Evolutionary conservation across 2,329 filamentous ascomycete species (phyloP), one percentile per base, ranked within the genome.

Genomic region (Neobulgaria alba): DNA sequence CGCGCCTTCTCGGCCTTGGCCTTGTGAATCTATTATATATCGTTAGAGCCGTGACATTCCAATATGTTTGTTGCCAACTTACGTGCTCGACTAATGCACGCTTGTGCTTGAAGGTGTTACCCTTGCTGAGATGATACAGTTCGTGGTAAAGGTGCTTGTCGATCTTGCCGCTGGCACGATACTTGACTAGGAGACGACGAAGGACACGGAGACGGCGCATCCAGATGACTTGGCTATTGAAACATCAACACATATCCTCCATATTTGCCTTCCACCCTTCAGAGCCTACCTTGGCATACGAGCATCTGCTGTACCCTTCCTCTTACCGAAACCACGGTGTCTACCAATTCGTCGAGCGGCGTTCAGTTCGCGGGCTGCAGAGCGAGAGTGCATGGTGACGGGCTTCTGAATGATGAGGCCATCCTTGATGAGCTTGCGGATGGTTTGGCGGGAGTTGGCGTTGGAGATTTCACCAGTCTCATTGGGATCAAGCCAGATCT

Each of bases 91-190:
- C 88, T 63, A 98, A 83, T 66, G 89, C 92, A 74, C 92, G 85
- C 89, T 96, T 98, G 87, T 98, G 92, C 89, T 98, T 98, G 85
- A 98, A 98, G 70, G 92, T 90, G 84, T 98, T 98, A 93, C 92
- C 93, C 89, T 98, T 98, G 83, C 85, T 92, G 68, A 94, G 77
- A 73, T 95, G 92, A 82, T 98, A 98, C 60, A 98, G 87, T 77
- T 96, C 89, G 82, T 98, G 92, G 82, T 98, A 98, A 52, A 98
- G 88, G 80, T 98, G 92, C 84, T 98, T 98, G 78, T 98, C 92
- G 69, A 98, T 98, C 85, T 98, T 98, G 72, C 93, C 93, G 65
- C 85, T 85, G 71, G 90, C 90, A 73, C 92, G 92, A 81, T 98
- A 98, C 81, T 96, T 96, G 78, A 95, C 92, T 60, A 98, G 79